Evolutionary conservation across 2,329 filamentous ascomycete genomes (phyloP), one percentile per base, ranked within the genome.

Genomic region (Trichoderma brevicompactum): DNA sequence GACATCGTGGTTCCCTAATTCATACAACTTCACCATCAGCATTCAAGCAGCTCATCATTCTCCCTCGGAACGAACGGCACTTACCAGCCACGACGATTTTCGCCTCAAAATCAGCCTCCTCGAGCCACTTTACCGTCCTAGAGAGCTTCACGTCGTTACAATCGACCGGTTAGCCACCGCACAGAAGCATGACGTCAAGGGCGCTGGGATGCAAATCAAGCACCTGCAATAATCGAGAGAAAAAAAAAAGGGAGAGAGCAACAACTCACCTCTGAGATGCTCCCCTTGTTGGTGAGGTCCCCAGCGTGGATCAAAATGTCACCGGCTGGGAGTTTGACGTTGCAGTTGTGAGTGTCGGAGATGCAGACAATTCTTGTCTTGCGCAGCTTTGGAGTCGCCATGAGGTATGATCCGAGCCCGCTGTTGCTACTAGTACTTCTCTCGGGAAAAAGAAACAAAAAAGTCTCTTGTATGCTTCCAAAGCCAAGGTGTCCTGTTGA

Each of bases 301-400:
- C 91, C 90, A 1, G 90, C 90, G 72, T 92, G 90, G 56, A 93
- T 87, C 40, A 94, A 80, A 8, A 94, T 85, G 73, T 94, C 89
- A 46, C 90, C 91, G 23, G 82, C 82, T 0, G 91, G 90, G 1
- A 92, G 81, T 70, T 86, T 88, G 70, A 85, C 80, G 2, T 82
- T 81, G 69, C 80, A 82, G 73, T 91, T 91, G 76, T 93, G 90
- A 2, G 90, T 93, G 76, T 94, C 91, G 4, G 90, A 91, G 64
- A 93, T 83, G 77, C 89, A 92, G 60, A 93, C 89, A 65, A 93
- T 83, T 67, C 90, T 84, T 6, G 89, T 88, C 68, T 83, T 79
- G 60, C 81, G 76, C 13, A 68, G 19, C 46, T 54, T 61, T 13
- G 65, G 48, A 36, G 61, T 17, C 28, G 68, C 49, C 68, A 69